Evolutionary conservation across 2,329 filamentous ascomycete species (phyloP), one percentile per base, ranked within the genome.

Genomic region (Penicillium sp.): DNA sequence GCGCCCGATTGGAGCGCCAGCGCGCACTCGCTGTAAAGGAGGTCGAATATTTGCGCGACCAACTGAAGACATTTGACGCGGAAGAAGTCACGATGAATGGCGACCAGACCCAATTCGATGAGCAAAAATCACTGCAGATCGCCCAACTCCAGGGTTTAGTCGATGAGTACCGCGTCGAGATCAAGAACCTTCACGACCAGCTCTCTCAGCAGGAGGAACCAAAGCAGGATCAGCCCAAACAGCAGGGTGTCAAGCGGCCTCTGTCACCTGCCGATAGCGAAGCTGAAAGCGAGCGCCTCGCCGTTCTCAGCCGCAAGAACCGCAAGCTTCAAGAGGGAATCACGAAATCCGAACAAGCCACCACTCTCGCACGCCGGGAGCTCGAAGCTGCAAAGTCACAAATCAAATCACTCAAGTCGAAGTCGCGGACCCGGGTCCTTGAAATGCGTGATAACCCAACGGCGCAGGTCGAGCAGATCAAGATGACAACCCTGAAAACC

Each of bases 361-460:
- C 85, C 57, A 83, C 86, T 29, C 76, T 95, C 32, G 79, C 95
- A 7, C 84, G 90, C 65, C 87, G 87, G 57, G 91, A 96, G 66
- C 81, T 94, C 44, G 81, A 86, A 39, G 88, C 92, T 10, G 80
- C 83, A 52, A 81, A 85, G 54, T 84, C 88, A 31, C 92, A 96
- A 68, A 84, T 97, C 22, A 81, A 83, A 44, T 79, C 82, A 5
- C 75, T 88, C 36, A 82, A 86, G 62, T 81, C 87, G 46, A 84
- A 87, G 16, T 88, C 86, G 29, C 86, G 89, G 59, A 95, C 88
- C 3, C 89, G 94, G 34, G 81, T 97, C 45, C 83, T 99, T 24
- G 88, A 94, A 50, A 80, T 97, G 13, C 88, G 91, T 54, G 87
- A 88, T n/a, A 99, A 99, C 71, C 94, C 94, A 0, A 97, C 94